Conservation (phyloP, 352 stramenopile genomes). For the Lagenidium sp. region DNA sequence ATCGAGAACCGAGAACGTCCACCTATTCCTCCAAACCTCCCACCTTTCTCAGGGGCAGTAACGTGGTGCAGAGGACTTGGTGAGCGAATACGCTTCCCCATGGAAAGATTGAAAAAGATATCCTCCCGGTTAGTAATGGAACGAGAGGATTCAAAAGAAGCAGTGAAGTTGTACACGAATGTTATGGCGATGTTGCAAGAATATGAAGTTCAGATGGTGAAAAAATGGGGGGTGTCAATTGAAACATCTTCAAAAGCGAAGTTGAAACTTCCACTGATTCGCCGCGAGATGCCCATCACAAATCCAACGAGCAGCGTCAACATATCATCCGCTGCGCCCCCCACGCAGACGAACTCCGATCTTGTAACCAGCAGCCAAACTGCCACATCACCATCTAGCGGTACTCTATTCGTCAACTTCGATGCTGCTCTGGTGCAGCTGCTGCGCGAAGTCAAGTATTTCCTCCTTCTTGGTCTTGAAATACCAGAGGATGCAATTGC, state of each 20-base stretch:
- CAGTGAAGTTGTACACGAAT: slow-evolving; percentile 87
- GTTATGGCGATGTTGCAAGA: slow-evolving; percentile 78
- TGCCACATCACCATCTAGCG: neutral
- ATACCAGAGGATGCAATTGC: slow-evolving; percentile 86
- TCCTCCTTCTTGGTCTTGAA: slow-evolving; percentile 82
- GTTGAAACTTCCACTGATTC: slow-evolving; percentile 82
- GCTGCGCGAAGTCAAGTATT: slow-evolving; percentile 92
- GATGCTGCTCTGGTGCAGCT: slow-evolving; percentile 86
- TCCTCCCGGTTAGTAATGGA: slow-evolving; percentile 74
- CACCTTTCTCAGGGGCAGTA: slow-evolving; percentile 86
- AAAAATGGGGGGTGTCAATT: slow-evolving; percentile 73
- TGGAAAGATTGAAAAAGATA: slow-evolving; percentile 82
- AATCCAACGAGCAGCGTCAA: neutral
- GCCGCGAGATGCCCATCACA: slow-evolving; percentile 22
- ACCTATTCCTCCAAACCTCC: slow-evolving; percentile 85
- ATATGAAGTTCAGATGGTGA: slow-evolving; percentile 76
- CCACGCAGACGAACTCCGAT: no score
- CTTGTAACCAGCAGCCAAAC: neutral
- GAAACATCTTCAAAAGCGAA: slow-evolving; percentile 78
- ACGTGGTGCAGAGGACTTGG: slow-evolving; percentile 84
- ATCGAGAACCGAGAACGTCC: slow-evolving; percentile 78
- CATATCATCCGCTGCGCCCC: neutral
- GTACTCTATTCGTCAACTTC: slow-evolving; percentile 85
- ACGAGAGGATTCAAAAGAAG: slow-evolving; percentile 84
- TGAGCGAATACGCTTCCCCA: slow-evolving; percentile 84